Conservation (phyloP, 208 protist species). For the Leishmania lainsoni region DNA sequence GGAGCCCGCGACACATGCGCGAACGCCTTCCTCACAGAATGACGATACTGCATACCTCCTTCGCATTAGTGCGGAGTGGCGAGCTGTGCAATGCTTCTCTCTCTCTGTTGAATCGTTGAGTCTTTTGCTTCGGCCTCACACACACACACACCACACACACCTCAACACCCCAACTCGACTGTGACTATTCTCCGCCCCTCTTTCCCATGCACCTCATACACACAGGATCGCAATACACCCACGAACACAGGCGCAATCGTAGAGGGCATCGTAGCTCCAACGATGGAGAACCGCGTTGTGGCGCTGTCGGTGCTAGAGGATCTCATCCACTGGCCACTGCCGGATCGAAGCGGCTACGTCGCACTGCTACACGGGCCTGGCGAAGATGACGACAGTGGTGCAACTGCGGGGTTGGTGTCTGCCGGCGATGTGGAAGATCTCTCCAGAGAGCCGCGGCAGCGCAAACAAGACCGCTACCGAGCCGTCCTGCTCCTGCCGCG, state of each 20-base stretch:
- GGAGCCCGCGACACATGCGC: not conserved
- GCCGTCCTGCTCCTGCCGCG: constrained; percentile 66
- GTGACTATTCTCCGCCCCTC: not conserved
- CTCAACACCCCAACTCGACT: not conserved
- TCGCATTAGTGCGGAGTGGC: not conserved
- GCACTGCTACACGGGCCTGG: not conserved
- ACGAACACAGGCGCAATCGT: not conserved
- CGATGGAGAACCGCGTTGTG: constrained; percentile 70
- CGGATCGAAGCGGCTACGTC: constrained; percentile 34
- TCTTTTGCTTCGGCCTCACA: not conserved
- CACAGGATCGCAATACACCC: not conserved
- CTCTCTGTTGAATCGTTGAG: not conserved
- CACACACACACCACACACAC: not conserved
- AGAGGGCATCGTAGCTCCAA: not conserved
- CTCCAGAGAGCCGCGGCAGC: constrained; percentile 51
- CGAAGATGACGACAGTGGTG: constrained; percentile 30
- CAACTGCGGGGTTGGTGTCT: constrained; percentile 21
- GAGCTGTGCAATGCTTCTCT: not conserved
- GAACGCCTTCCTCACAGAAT: not conserved
- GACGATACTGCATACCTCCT: not conserved
- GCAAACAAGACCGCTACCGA: constrained; percentile 46
- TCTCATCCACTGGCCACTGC: constrained; percentile 73
- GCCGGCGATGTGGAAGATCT: constrained; percentile 44
- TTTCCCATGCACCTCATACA: not conserved
- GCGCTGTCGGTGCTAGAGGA: constrained; percentile 75